Evolutionary conservation across 2,329 filamentous ascomycete genomes (phyloP).

Genomic region (Phaeophleospora eucalypticola): DNA sequence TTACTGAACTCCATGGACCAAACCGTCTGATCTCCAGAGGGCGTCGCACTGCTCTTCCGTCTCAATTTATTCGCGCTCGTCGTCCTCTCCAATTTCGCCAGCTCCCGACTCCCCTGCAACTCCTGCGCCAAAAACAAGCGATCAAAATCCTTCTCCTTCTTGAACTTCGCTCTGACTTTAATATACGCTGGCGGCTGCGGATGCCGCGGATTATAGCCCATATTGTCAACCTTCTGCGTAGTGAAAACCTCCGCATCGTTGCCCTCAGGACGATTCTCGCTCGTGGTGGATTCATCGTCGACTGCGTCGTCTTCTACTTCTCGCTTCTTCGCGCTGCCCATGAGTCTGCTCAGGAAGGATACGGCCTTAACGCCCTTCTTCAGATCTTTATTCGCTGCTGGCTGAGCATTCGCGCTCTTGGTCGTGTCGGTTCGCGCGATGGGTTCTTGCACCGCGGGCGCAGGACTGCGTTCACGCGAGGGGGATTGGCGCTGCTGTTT

Average conservation of each 20-base stretch:
- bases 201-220: constrained; percentile 77
- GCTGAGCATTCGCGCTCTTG: constrained; percentile 6
- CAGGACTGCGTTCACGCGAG: constrained; percentile 11
- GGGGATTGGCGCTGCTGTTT: constrained; percentile 12
- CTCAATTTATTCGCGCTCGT: constrained; percentile 27
- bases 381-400: constrained; percentile 43
- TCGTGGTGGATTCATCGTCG: constrained; percentile 55
- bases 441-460: constrained; percentile 15
- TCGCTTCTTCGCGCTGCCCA: constrained; percentile 70
- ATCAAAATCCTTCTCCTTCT: constrained; percentile 77
- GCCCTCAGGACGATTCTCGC: constrained; percentile 69
- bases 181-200: constrained; percentile 91
- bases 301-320: constrained; percentile 39
- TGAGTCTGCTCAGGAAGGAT: constrained; percentile 86
- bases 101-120: constrained; percentile 41
- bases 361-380: constrained; percentile 75
- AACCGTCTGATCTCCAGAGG: constrained; percentile 53
- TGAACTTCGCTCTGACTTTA: constrained; percentile 74
- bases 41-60: constrained; percentile 42
- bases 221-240: constrained; percentile 66
- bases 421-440: constrained; percentile 21
- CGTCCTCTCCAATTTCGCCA: constrained; percentile 17
- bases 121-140: constrained; percentile 90
- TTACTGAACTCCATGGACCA: constrained; percentile 93
- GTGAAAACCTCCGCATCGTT: constrained; percentile 76